Evolutionary conservation across 345 rosid genomes (phyloP).

Genomic region (Trapa bicornis): DNA sequence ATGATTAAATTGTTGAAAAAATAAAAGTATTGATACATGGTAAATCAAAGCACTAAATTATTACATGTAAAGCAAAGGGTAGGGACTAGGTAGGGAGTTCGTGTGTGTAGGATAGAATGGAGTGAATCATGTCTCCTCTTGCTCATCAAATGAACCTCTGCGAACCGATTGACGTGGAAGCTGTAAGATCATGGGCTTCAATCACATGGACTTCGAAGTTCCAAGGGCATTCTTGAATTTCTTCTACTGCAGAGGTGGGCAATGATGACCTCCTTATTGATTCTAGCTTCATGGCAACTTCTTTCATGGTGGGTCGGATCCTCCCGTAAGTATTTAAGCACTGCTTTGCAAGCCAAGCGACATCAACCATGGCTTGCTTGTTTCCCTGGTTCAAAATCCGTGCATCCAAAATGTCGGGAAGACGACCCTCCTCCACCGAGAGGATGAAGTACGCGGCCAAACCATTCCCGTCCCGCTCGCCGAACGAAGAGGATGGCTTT

Average conservation of each 20-base stretch:
- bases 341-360: constrained; percentile 12
- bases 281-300: constrained; percentile 11
- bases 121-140: no score
- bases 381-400: not conserved
- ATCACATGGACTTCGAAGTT: not conserved
- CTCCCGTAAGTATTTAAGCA: constrained; percentile 10
- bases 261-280: not conserved
- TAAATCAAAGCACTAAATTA: no score
- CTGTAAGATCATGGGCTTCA: not conserved
- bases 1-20: no score
- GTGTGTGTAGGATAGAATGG: no score
- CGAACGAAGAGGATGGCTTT: not conserved
- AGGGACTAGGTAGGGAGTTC: no score
- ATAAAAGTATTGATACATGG: no score
- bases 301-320: constrained; percentile 16
- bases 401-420: constrained; percentile 9
- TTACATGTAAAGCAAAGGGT: no score
- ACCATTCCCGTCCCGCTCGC: not conserved
- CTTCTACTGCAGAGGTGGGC: not conserved
- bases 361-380: constrained; percentile 3
- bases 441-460: constrained; percentile 6
- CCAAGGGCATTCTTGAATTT: not conserved
- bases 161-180: no score
- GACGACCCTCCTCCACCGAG: constrained; percentile 7
- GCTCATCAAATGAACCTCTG: no score